A percentile compares a stretch with the other conserved stretches of the same genome.
Conservation (phyloP, 352 stramenopile species). For the Pythium dissotocum region DNA sequence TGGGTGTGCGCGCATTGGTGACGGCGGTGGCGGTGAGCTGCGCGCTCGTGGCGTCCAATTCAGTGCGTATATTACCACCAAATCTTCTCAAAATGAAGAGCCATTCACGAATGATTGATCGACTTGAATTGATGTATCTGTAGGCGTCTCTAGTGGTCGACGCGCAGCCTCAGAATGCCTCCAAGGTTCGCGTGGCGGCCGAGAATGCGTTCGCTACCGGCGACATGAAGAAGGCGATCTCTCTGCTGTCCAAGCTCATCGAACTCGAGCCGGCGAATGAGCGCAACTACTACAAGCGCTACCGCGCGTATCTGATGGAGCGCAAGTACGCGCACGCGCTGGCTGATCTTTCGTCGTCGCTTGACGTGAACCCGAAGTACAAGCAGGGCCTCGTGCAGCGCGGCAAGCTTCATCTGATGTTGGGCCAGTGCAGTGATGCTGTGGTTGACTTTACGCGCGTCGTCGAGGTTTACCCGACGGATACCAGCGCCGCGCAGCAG, state of each 20-base stretch:
- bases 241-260: conserved; percentile 78
- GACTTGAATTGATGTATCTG: neutral
- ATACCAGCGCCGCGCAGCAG: conserved; percentile 46
- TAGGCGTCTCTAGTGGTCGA: conserved; percentile 8
- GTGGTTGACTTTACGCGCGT: conserved; percentile 56
- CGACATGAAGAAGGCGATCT: conserved; percentile 82
- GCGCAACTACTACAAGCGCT: conserved; percentile 86
- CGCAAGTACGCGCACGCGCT: conserved; percentile 78
- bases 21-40: conserved; percentile 30
- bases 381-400: conserved; percentile 77
- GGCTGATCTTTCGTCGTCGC: conserved; percentile 64
- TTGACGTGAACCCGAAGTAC: conserved; percentile 76
- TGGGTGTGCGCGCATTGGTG: conserved; percentile 28
- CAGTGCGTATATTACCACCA: conserved; percentile 9
- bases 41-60: conserved; percentile 21
- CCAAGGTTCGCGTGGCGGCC: conserved; percentile 68
- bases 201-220: conserved; percentile 80
- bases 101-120: neutral
- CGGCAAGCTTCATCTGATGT: conserved; percentile 79
- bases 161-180: conserved; percentile 39
- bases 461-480: conserved; percentile 69
- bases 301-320: conserved; percentile 78
- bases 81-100: neutral
- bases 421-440: conserved; percentile 66
- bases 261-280: conserved; percentile 78